phyloP scores from a whole-genome alignment of 1,284 basidiomycete species.

The Austroboletus olivaceoglutinosus region DNA sequence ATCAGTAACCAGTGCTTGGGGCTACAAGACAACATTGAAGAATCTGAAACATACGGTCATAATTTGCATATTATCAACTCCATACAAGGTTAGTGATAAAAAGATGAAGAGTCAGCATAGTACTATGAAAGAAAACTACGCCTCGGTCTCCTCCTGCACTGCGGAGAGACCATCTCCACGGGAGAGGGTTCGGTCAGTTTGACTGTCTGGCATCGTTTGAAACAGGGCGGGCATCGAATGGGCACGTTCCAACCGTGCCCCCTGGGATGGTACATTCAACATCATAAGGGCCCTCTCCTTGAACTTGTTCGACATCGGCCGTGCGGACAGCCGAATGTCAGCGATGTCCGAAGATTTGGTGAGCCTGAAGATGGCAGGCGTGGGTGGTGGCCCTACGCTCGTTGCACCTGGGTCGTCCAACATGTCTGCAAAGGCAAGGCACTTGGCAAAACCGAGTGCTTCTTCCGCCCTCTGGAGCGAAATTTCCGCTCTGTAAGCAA shows the following conservation, averaged over 20 bases:
- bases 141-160: slow-evolving; percentile 7
- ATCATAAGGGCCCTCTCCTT: slow-evolving; percentile 3
- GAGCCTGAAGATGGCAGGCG: background rate
- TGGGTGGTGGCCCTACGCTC: background rate
- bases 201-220: background rate
- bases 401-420: background rate
- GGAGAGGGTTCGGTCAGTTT: background rate
- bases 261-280: slow-evolving; percentile 2
- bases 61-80: too few relatives aligned
- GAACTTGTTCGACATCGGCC: background rate
- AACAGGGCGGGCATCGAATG: slow-evolving; percentile 17
- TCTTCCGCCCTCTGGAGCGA: background rate
- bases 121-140: slow-evolving; percentile 1
- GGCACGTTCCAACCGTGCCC: slow-evolving; percentile 11
- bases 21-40: too few relatives aligned
- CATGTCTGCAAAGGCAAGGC: background rate
- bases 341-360: background rate
- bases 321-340: background rate
- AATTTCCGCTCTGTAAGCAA: slow-evolving; percentile 7
- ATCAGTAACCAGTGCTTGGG: too few relatives aligned
- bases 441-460: slow-evolving; percentile 10
- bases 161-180: slow-evolving; percentile 3
- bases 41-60: too few relatives aligned
- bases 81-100: too few relatives aligned
- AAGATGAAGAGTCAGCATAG: too few relatives aligned